Base-by-base conservation (phyloP, 805 yeast genomes). In the Candida schatavii region DNA sequence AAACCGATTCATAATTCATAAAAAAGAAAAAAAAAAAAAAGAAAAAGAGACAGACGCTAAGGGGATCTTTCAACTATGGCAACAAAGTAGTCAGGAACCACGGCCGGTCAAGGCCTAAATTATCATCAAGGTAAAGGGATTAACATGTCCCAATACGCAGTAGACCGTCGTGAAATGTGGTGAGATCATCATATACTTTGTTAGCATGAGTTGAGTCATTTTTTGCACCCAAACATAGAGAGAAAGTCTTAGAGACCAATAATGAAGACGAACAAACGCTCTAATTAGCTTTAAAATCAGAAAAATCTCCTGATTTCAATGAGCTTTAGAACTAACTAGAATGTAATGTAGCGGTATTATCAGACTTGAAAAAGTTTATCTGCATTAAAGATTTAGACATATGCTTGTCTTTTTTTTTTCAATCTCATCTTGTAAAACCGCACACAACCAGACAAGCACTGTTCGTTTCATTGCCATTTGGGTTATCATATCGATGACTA, bases 331-430 rank as follows among this genome's bases (percentile, higher is more conserved):
- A 31, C 35, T 31, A 31, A 31, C 35, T 31, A 31, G 35, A 31
- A 31, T 31, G 35, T 31, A 5, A 17, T 31, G 27, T 32, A 17
- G 17, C 23, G 30, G 42, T 37, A 48, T 42, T 57, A 69, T 70
- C 75, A 70, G 75, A 69, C 74, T 50, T 51, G 77, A 79, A 72
- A 65, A 74, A 65, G 57, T 62, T 68, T 78, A 62, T 79, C 89
- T 70, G 78, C 88, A 70, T 61, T 44, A 53, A 62, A 49, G 64
- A 68, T 65, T 89, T 95, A 83, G 97, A 89, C 96, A 90, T 90
- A 90, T 90, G 97, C 97, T 90, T 90, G 97, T 90, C 96, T 66
- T 63, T 69, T 72, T 67, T 67, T 73, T 78, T 78, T 76, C 77
- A 72, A 78, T 77, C 75, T 86, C 93, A 81, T 83, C 81, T 62